Conservation (phyloP, 192 early-diverging fungal genomes). For the Rhizophagus prolifer region DNA sequence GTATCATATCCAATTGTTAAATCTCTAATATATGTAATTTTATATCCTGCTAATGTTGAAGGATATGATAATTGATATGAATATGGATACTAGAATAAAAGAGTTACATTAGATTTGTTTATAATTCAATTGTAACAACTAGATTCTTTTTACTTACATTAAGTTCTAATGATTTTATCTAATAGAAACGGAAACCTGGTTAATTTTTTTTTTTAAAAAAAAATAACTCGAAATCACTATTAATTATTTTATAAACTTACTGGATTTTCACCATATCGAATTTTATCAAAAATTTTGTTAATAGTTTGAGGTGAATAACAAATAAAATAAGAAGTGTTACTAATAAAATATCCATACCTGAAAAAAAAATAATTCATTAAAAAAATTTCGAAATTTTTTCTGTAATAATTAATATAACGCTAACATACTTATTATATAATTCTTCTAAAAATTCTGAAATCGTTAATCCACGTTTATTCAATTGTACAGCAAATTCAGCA, state of each 20-base stretch:
- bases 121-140: neutral
- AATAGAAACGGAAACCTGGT: neutral
- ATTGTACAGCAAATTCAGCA: constrained; percentile 69
- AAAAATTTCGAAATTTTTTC: too few species aligned
- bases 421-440: constrained; percentile 64
- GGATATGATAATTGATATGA: constrained; percentile 68
- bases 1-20: constrained; percentile 88
- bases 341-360: constrained; percentile 77
- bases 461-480: constrained; percentile 61
- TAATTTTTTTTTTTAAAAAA: neutral
- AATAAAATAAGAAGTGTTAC: constrained; percentile 86
- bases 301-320: constrained; percentile 75
- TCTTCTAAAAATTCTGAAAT: constrained; percentile 70
- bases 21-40: constrained; percentile 77
- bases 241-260: constrained; percentile 23
- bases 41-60: constrained; percentile 60
- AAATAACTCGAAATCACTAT: too few species aligned
- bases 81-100: constrained; percentile 32
- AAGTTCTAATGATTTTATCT: neutral
- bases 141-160: neutral
- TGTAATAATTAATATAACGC: neutral
- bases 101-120: neutral
- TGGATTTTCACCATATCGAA: constrained; percentile 67
- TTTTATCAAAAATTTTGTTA: constrained; percentile 71
- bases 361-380: too few species aligned